Evolutionary conservation across 345 rosid species (phyloP).

Genomic region (Linum tenue): DNA sequence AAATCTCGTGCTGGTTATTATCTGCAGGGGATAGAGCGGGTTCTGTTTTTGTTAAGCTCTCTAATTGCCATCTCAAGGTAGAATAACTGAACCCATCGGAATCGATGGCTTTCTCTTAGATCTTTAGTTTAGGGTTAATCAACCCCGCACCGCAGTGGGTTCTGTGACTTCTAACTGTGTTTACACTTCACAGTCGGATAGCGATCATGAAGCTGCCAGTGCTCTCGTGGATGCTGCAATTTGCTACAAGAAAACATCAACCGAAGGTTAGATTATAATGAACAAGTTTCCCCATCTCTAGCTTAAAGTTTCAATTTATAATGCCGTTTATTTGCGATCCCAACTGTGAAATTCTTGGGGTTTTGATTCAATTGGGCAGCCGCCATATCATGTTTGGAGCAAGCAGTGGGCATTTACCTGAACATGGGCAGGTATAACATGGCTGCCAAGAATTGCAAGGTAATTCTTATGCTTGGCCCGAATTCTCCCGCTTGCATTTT

Average conservation of each 20-base stretch:
- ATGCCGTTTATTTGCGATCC: background rate
- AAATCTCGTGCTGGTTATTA: background rate
- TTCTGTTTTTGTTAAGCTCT: conserved; percentile 10
- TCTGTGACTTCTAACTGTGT: background rate
- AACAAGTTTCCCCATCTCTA: background rate
- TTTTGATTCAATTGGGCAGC: background rate
- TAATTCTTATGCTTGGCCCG: background rate
- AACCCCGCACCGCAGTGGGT: no score
- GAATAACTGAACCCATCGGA: background rate
- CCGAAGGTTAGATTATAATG: conserved; percentile 6
- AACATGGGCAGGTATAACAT: conserved; percentile 15
- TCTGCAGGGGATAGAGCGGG: conserved; percentile 20
- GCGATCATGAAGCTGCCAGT: conserved; percentile 22
- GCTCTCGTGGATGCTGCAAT: conserved; percentile 23
- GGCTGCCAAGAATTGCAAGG: conserved; percentile 20
- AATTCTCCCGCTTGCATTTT: background rate
- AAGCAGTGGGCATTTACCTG: conserved; percentile 12
- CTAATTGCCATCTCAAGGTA: conserved; percentile 18
- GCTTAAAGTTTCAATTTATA: background rate
- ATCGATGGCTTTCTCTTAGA: background rate
- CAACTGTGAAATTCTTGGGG: background rate
- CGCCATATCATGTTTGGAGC: conserved; percentile 15
- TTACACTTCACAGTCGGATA: conserved; percentile 12
- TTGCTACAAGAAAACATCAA: conserved; percentile 22
- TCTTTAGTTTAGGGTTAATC: no score